A percentile compares a stretch with the other conserved stretches of the same genome.
phyloP scores from a whole-genome alignment of 169 alveolate species.

The Plasmodium gaboni region DNA sequence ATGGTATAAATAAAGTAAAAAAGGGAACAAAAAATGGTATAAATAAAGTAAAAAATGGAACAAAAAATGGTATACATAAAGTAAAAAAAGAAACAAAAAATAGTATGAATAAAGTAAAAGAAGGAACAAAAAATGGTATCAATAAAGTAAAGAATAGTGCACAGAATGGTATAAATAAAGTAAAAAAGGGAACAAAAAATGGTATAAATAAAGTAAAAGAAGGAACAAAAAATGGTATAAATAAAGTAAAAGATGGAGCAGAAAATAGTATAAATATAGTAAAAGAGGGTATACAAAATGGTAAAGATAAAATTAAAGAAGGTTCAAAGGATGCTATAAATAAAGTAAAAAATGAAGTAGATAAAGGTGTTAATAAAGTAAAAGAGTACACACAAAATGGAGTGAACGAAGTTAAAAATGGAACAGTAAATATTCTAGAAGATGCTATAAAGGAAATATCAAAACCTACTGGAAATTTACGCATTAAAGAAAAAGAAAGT shows the following conservation, averaged over 20 bases:
- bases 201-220: not conserved
- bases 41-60: not conserved
- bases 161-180: not conserved
- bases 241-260: not conserved
- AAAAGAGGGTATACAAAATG: not conserved
- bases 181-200: not conserved
- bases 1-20: slow-evolving; percentile 4
- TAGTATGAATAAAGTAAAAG: slow-evolving; percentile 2
- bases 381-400: slow-evolving; percentile 1
- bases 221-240: slow-evolving; percentile 1
- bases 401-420: not conserved
- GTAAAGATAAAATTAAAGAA: not conserved
- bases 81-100: not conserved
- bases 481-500: slow-evolving; percentile 1
- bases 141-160: not conserved
- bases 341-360: not conserved
- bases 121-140: slow-evolving; percentile 11
- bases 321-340: not conserved
- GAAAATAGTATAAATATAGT: not conserved
- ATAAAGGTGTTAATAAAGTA: not conserved
- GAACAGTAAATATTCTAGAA: slow-evolving; percentile 3
- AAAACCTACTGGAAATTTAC: not conserved
- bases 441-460: slow-evolving; percentile 16
- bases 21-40: not conserved
- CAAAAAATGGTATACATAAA: not conserved